These are phyloP conservation scores for Botrytis fabae DNA, from an alignment of 2,329 filamentous ascomycete species.

Conservation along the genomic window DNA sequence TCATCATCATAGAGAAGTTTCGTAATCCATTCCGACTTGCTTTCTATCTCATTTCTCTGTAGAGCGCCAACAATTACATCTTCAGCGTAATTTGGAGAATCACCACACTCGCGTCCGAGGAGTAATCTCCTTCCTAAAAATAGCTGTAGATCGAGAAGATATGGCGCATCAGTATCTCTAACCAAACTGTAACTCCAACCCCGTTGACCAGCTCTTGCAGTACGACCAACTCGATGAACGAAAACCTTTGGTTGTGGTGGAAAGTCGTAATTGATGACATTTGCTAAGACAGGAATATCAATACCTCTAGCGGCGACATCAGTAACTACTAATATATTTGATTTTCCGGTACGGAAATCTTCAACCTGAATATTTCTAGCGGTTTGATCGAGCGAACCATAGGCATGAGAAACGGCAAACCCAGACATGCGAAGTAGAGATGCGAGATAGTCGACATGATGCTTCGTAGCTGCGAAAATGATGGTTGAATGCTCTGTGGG, in stretches of 20 bases:
- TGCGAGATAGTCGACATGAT: constrained; percentile 92
- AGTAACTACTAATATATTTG: constrained; percentile 91
- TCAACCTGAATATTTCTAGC: constrained; percentile 91
- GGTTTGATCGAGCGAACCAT: constrained; percentile 91
- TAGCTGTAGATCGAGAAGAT: constrained; percentile 88
- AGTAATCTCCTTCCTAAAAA: constrained; percentile 86
- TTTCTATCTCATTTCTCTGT: constrained; percentile 70
- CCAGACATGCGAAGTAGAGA: constrained; percentile 76
- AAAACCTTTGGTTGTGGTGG: constrained; percentile 96
- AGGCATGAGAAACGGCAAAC: constrained; percentile 90
- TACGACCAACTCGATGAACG: constrained; percentile 93
- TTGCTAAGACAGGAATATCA: constrained; percentile 92
- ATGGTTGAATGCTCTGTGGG: constrained; percentile 92
- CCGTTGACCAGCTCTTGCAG: constrained; percentile 85
- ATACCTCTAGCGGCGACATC: constrained; percentile 97
- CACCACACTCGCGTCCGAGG: constrained; percentile 64
- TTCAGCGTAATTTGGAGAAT: constrained; percentile 69
- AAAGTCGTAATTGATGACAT: constrained; percentile 99
- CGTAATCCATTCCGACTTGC: constrained; percentile 77
- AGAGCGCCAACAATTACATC: constrained; percentile 83
- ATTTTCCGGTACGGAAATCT: constrained; percentile 79
- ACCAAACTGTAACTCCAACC: constrained; percentile 97
- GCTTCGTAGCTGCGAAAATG: constrained; percentile 91
- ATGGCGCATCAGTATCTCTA: constrained; percentile 83
- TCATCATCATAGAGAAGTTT: constrained; percentile 73